Base-by-base conservation (phyloP, 129 eudicot species). In the Flaveria bidentis region DNA sequence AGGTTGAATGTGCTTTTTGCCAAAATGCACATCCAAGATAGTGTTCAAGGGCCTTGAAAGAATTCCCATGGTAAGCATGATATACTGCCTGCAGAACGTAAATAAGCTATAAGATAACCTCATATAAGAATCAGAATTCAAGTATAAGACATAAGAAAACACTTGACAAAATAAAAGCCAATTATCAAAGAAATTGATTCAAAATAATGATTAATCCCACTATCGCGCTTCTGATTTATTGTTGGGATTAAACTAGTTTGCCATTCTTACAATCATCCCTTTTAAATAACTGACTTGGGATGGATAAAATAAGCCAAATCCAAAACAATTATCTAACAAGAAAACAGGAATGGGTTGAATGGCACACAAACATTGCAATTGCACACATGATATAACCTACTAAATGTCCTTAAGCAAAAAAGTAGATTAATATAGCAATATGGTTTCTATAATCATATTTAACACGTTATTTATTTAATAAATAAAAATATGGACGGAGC, bases 1-100 rank as follows among this genome's bases (percentile, higher is more conserved):
- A 94, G 39, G 84, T 78, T 56, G 93, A 82, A 84, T 94, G 98
- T 71, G 98, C 98, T 78, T 86, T 94, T 69, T 88, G 97, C 97
- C 98, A 94, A 82, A 83, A 88, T 26, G 63, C 86, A 77, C 97
- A 87, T 82, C 87, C 85, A 28, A 94, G 87, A 81, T 82, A 91
- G 87, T 94, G 96, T 53, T 91, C 91, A 23, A 94, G 85, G 63
- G 98, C 97, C 87, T 87, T 87, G 23, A 85, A 46, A 61, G 72
- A 74, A 78, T 94, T 88, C 53, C 92, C 91, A 67, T 78, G 81
- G 84, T 94, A 94, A 81, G 75, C 80, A 76, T 61, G 85, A 75
- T 88, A 89, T 42, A 87, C 73, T 13, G 98, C 98, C 98, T 94
- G 88, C 86, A 87, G 45, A 64, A 41, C 50, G 62, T 44, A 74